Evolutionary conservation across 257 asterid genomes (phyloP), one percentile per base, ranked within the genome.

Genomic region (Salvia rosmarinus): DNA sequence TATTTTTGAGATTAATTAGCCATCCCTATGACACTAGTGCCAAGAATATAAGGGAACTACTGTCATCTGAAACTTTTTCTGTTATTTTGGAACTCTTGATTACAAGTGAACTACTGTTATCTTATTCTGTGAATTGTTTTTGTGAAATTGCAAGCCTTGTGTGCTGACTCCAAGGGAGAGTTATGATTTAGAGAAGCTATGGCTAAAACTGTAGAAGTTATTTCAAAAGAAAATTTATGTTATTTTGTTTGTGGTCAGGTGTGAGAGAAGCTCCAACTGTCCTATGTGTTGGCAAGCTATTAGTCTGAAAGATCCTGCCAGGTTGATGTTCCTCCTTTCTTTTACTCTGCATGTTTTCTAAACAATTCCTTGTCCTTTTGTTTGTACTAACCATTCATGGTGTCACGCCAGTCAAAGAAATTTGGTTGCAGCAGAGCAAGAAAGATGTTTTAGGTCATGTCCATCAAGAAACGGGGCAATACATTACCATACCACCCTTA

Each of bases 201-300:
- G 62, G 30, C 35, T 47, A 5, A 47, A n/a, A 4, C 9, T 46
- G 19, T 4, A 14, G 8, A 5, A 46, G 52, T 46, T 4, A 46
- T 46, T n/a, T 46, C 2, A 46, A 14, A 46, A 46, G 4, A 46
- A 13, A 12, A 13, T 46, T 5, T 5, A 8, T 78, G 47, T 46
- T 66, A 25, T 25, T 46, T 50, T 5, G 1, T 32, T 74, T 9
- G 63, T 68, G 51, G 56, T 72, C 77, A 92, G 98, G 98, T 90
- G 96, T 52, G 95, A 92, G 65, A 87, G 98, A 79, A 92, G 98
- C 82, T 92, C 98, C 47, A 83, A 85, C 46, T 92, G 96, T 78
- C 96, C 96, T 30, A 92, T 92, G 96, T 92, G 96, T 74, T 92
- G 96, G 98, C 98, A 87, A 78, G 6, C 82, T 66, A 71, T 92